These are phyloP conservation scores for Sporobolomyces pararoseus DNA, from an alignment of 768 basidiomycete species.

Conservation along the genomic window DNA sequence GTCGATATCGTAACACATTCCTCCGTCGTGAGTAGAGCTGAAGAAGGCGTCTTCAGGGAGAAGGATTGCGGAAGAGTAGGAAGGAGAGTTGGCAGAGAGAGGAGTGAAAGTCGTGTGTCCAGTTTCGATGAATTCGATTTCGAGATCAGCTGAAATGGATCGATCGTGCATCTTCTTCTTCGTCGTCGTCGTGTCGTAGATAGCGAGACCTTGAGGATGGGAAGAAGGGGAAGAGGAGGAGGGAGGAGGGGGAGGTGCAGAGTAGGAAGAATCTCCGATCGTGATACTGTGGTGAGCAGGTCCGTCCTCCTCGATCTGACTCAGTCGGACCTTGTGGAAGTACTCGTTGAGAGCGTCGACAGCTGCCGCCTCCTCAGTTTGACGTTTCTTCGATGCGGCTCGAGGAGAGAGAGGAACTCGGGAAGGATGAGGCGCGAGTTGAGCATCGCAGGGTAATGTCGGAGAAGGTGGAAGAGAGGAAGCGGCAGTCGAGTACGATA, in stretches of 20 bases:
- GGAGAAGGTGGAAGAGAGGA: constrained; percentile 34
- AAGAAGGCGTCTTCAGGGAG: constrained; percentile 13
- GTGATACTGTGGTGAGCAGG: background rate
- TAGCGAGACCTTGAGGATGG: constrained; percentile 16
- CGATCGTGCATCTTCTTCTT: constrained; percentile 2
- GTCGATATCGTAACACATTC: constrained; percentile 1
- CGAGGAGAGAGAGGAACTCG: constrained; percentile 32
- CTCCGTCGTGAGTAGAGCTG: background rate
- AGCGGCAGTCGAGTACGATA: constrained; percentile 21
- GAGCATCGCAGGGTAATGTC: background rate
- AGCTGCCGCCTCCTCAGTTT: constrained; percentile 16
- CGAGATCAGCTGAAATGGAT: constrained; percentile 17
- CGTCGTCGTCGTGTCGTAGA: constrained; percentile 1
- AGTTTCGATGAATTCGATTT: constrained; percentile 39
- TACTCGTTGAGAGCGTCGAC: constrained; percentile 34
- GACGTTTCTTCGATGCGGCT: constrained; percentile 5
- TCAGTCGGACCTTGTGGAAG: constrained; percentile 30
- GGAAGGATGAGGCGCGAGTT: constrained; percentile 7
- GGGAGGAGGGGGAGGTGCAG: background rate
- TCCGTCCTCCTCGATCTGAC: constrained; percentile 31
- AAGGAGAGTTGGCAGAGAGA: background rate
- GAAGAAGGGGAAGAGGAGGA: no score
- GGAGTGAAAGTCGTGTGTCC: constrained; percentile 36
- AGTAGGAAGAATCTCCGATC: constrained; percentile 6
- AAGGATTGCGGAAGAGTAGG: constrained; percentile 12